Conservation (phyloP, 495 filamentous ascomycete genomes). For the Annulohypoxylon moriforme region DNA sequence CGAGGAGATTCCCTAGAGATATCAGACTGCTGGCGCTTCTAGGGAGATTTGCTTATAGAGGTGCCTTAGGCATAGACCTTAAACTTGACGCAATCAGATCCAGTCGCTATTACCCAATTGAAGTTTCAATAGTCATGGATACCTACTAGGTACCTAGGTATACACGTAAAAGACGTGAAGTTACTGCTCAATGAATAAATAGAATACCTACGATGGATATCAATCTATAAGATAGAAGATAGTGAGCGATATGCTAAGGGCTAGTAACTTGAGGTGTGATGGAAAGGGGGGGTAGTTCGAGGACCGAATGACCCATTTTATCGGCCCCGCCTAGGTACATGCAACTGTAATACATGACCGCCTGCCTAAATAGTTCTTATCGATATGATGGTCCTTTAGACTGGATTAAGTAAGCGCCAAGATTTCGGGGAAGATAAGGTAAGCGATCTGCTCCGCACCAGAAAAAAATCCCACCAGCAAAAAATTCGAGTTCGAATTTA, state of each 20-base stretch:
- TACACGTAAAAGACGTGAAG: too few species aligned
- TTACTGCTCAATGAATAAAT: too few species aligned
- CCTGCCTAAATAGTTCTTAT: constrained; percentile 2
- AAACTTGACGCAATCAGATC: too few species aligned
- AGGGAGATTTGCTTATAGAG: too few species aligned
- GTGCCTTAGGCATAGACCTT: too few species aligned
- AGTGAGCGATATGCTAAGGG: background rate
- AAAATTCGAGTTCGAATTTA: constrained; percentile 23
- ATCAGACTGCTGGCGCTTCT: too few species aligned
- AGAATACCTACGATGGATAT: too few species aligned
- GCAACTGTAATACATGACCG: background rate
- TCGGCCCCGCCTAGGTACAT: background rate
- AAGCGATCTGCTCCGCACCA: constrained; percentile 46
- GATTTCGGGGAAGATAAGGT: constrained; percentile 42
- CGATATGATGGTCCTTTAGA: background rate
- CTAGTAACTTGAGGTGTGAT: background rate
- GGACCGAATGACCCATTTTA: background rate
- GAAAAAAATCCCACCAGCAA: constrained; percentile 45
- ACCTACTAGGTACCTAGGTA: too few species aligned
- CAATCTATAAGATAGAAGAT: background rate
- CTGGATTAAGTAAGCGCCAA: constrained; percentile 43
- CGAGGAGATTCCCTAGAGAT: too few species aligned
- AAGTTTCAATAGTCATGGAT: too few species aligned
- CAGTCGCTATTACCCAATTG: too few species aligned
- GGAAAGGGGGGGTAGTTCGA: background rate